Base-by-base conservation (phyloP, 169 alveolate species). In the Cryptosporidium tyzzeri region DNA sequence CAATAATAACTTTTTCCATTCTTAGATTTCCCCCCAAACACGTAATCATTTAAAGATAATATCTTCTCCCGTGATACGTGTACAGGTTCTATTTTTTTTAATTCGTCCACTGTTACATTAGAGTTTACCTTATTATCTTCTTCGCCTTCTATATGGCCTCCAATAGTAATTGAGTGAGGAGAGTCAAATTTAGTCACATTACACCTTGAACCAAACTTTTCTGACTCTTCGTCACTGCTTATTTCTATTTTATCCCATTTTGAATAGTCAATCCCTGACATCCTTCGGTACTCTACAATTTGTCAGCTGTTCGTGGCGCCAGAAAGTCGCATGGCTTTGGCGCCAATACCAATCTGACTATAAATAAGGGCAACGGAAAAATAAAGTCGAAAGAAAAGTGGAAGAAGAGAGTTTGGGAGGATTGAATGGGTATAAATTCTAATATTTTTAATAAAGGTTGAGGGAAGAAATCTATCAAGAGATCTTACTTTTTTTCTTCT, bases 261-360 rank as follows among this genome's bases (percentile, higher is more conserved):
- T 1, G 89, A 80, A 45, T 80, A 80, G 89, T 80, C 89, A n/a
- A 80, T 62, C 9, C 51, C 37, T 62, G 89, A 62, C 89, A 80
- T 80, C 10, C 26, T 9, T 35, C 7, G 16, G 8, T 16, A n/a
- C 23, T 10, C n/a, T 10, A 12, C 0, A 26, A 55, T 7, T 55
- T 26, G 67, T 16, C 37, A 26, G 5, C 2, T 3, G 21, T 21
- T 5, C 26, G 18, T 55, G 67, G 67, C 67, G 67, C 67, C 67
- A 55, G 6, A n/a, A 3, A 26, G 21, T 1, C 14, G n/a, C 61
- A 18, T 8, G n/a, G 0, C 8, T 51, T 6, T 37, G 44, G 44
- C 44, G 44, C 44, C 44, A 37, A n/a, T 5, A 12, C 8, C 8
- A 23, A 26, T 55, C 18, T 55, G 67, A 55, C 14, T 51, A 59